These are phyloP conservation scores for Metarhizium robertsii DNA, from an alignment of 2,329 filamentous ascomycete genomes.

Conservation along the genomic window DNA sequence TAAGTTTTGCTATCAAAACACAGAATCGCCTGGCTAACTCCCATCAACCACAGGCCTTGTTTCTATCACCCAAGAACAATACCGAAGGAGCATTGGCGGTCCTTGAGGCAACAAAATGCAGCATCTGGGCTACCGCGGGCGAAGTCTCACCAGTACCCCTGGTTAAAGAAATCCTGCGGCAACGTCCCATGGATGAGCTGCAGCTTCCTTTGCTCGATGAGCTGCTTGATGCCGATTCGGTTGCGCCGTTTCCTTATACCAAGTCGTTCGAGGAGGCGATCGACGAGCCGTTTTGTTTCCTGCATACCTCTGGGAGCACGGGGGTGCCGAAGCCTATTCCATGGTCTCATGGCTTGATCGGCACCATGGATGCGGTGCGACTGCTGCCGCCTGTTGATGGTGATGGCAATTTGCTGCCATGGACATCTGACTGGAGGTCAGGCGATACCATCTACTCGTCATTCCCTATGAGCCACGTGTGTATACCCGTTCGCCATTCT, in stretches of 20 bases:
- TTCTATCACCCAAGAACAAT: constrained; percentile 25
- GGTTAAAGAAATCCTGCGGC: constrained; percentile 10
- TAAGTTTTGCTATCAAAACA: not conserved
- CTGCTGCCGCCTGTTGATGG: constrained; percentile 23
- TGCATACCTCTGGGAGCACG: constrained; percentile 34
- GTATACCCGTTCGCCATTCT: constrained; percentile 4
- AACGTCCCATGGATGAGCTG: constrained; percentile 18
- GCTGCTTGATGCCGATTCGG: constrained; percentile 13
- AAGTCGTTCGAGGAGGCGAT: constrained; percentile 23
- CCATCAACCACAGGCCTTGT: constrained; percentile 16
- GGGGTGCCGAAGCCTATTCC: constrained; percentile 31
- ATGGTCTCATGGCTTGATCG: constrained; percentile 22
- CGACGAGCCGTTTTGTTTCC: constrained; percentile 24
- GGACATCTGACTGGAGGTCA: constrained; percentile 18
- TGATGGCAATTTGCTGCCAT: constrained; percentile 16
- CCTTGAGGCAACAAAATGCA: constrained; percentile 21
- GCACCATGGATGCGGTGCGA: constrained; percentile 26
- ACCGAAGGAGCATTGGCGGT: constrained; percentile 21
- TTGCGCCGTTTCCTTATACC: constrained; percentile 17
- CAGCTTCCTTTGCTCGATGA: constrained; percentile 18
- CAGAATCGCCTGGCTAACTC: not conserved
- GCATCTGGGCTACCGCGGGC: constrained; percentile 18
- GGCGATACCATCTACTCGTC: constrained; percentile 23
- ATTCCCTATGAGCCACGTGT: constrained; percentile 26
- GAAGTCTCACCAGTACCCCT: constrained; percentile 10